phyloP scores from a whole-genome alignment of 164 flowering plant species.

The Echeveria elegans region DNA sequence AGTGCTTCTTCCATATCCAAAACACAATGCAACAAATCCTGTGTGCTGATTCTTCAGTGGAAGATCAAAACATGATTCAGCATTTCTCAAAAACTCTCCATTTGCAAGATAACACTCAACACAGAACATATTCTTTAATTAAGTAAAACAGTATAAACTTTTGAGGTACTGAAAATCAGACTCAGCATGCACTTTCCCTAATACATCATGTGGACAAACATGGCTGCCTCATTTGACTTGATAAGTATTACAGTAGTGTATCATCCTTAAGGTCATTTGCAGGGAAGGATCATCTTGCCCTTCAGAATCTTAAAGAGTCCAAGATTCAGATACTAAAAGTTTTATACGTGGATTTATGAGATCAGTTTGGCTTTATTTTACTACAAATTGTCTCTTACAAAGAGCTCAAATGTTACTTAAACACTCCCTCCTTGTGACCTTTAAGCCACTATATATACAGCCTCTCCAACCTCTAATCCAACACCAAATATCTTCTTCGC shows the following conservation, averaged over 20 bases:
- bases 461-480: neutral
- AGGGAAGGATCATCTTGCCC: conserved; percentile 1
- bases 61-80: neutral
- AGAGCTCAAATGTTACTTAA: neutral
- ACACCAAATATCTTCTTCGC: neutral
- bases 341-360: neutral
- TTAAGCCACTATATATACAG: neutral
- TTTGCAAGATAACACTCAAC: conserved; percentile 5
- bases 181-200: neutral
- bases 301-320: conserved; percentile 5
- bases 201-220: neutral
- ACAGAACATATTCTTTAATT: neutral
- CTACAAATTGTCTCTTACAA: neutral
- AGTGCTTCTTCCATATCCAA: conserved; percentile 1
- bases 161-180: neutral
- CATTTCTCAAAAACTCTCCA: neutral
- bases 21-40: neutral
- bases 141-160: neutral
- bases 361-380: neutral
- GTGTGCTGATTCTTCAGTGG: neutral
- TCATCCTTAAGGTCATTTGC: neutral
- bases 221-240: neutral
- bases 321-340: conserved; percentile 6
- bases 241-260: too few relatives aligned
- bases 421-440: neutral